A percentile compares a stretch with the other conserved stretches of the same genome.
Evolutionary conservation across 2,329 filamentous ascomycete species (phyloP).

Genomic region (Fusarium nelsonii): DNA sequence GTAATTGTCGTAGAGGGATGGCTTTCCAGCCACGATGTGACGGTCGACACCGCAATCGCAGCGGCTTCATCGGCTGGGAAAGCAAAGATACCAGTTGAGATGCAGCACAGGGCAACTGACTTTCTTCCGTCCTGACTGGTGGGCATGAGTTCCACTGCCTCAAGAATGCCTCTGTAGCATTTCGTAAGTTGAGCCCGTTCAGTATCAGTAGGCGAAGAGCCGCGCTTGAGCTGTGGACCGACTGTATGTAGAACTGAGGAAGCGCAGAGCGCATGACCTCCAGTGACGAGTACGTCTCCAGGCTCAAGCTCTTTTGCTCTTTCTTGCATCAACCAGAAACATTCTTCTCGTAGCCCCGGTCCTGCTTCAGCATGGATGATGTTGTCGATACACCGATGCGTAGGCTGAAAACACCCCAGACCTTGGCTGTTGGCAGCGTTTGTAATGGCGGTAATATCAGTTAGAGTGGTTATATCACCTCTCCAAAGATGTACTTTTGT

Average conservation of each 20-base stretch:
- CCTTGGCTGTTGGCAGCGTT: slow-evolving; percentile 42
- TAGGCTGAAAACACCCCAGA: slow-evolving; percentile 43
- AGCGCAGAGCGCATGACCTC: slow-evolving; percentile 19
- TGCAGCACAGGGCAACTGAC: slow-evolving; percentile 39
- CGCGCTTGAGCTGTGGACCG: slow-evolving; percentile 26
- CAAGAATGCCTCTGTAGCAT: slow-evolving; percentile 35
- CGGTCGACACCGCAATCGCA: slow-evolving; percentile 22
- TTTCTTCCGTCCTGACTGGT: background rate
- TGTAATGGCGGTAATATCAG: slow-evolving; percentile 34
- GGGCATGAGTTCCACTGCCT: slow-evolving; percentile 6
- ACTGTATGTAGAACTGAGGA: slow-evolving; percentile 38
- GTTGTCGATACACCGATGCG: slow-evolving; percentile 45
- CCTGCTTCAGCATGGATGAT: slow-evolving; percentile 42
- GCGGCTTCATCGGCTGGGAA: slow-evolving; percentile 41
- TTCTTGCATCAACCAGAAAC: slow-evolving; percentile 25
- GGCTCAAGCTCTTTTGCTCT: slow-evolving; percentile 7
- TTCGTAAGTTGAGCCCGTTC: slow-evolving; percentile 12
- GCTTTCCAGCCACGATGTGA: slow-evolving; percentile 19
- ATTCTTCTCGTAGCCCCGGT: slow-evolving; percentile 36
- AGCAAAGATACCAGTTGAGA: slow-evolving; percentile 40
- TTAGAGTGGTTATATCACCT: slow-evolving; percentile 42
- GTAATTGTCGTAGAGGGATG: slow-evolving; percentile 32
- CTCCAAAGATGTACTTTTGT: slow-evolving; percentile 29
- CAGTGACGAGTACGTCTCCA: slow-evolving; percentile 30
- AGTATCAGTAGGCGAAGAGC: background rate